phyloP scores from a whole-genome alignment of 768 basidiomycete species.

The Antrodiella citrinella region DNA sequence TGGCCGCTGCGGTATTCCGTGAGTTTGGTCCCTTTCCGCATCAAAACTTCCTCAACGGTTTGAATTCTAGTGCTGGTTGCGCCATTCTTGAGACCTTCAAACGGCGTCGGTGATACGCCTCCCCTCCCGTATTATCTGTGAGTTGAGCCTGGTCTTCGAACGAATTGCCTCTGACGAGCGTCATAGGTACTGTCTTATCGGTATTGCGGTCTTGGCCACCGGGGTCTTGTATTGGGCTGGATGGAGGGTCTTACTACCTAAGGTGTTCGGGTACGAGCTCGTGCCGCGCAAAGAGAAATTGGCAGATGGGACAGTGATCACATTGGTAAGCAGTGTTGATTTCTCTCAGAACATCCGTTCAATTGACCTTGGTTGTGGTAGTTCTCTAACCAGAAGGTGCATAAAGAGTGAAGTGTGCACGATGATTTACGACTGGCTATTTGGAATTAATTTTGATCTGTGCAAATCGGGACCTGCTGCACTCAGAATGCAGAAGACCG shows the following conservation, averaged over 20 bases:
- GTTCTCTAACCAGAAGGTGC: too few relatives aligned
- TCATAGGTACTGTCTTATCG: conserved; percentile 36
- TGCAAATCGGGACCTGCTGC: too few relatives aligned
- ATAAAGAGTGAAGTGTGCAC: too few relatives aligned
- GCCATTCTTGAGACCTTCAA: conserved; percentile 47
- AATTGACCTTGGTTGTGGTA: too few relatives aligned
- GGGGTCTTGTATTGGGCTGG: conserved; percentile 41
- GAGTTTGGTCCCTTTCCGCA: conserved; percentile 17
- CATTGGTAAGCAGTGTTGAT: conserved; percentile 28
- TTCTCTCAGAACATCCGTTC: background rate
- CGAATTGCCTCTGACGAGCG: background rate
- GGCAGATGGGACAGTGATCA: conserved; percentile 40
- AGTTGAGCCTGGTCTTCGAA: background rate
- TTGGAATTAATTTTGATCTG: too few relatives aligned
- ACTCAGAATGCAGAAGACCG: too few relatives aligned
- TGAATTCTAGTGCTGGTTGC: conserved; percentile 40
- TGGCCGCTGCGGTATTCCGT: conserved; percentile 44
- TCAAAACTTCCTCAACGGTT: background rate
- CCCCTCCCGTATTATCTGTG: conserved; percentile 51
- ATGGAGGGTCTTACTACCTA: conserved; percentile 40
- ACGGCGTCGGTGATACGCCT: conserved; percentile 50
- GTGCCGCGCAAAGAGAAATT: conserved; percentile 34
- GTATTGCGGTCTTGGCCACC: conserved; percentile 32
- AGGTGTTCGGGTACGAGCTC: conserved; percentile 34
- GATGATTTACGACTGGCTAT: too few relatives aligned